Evolutionary conservation across 805 yeast genomes (phyloP).

Genomic region (Maudiozyma serrabonitensis): DNA sequence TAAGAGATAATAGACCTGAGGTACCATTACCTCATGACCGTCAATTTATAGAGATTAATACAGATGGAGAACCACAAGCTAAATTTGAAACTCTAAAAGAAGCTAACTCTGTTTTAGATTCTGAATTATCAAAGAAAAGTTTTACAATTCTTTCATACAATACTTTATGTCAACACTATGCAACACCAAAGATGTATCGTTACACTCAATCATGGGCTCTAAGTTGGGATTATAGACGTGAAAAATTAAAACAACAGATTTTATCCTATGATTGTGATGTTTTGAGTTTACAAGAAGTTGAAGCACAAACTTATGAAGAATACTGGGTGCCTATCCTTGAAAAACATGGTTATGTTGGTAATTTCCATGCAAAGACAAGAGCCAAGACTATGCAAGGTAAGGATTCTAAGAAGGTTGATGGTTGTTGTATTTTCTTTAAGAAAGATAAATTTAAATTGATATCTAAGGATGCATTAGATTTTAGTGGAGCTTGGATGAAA

Average conservation of each 20-base stretch:
- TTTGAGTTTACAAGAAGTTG: constrained; percentile 92
- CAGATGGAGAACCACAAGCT: constrained; percentile 53
- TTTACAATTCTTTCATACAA: constrained; percentile 83
- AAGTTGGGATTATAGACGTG: constrained; percentile 83
- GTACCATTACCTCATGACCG: constrained; percentile 61
- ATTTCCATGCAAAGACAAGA: constrained; percentile 80
- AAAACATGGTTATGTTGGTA: constrained; percentile 67
- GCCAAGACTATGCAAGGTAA: constrained; percentile 78
- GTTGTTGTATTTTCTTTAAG: constrained; percentile 91
- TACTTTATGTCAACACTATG: constrained; percentile 91
- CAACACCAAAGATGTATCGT: constrained; percentile 83
- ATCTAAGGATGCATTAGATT: constrained; percentile 70
- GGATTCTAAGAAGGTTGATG: constrained; percentile 88
- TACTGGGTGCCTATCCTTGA: constrained; percentile 73
- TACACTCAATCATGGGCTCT: constrained; percentile 97
- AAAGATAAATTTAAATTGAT: constrained; percentile 56
- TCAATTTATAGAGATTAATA: constrained; percentile 71
- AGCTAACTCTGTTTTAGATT: constrained; percentile 16
- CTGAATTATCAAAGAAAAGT: constrained; percentile 26
- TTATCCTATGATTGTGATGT: constrained; percentile 59
- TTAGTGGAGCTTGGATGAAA: constrained; percentile 68
- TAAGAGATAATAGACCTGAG: constrained; percentile 76
- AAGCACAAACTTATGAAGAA: constrained; percentile 74
- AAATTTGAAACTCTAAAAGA: constrained; percentile 26
- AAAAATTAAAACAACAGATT: constrained; percentile 65